Percentiles rank a stretch among this genome's conserved stretches.
These are phyloP conservation scores for Colletotrichum sp. DNA, from an alignment of 2,329 filamentous ascomycete species.

Conservation along the genomic window DNA sequence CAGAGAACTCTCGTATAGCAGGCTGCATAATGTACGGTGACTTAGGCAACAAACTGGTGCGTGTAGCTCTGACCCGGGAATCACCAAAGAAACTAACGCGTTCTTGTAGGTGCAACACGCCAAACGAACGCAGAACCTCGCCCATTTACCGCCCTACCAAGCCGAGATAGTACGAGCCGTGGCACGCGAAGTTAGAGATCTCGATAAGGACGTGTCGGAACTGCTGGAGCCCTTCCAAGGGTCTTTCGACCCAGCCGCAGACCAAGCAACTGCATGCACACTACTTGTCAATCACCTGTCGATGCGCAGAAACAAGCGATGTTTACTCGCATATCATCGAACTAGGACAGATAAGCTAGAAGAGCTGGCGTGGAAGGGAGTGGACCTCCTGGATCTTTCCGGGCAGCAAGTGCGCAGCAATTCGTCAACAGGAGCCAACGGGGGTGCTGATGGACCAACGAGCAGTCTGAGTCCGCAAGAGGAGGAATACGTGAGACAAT, in stretches of 20 bases:
- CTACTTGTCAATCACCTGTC: constrained; percentile 92
- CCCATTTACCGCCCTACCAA: constrained; percentile 89
- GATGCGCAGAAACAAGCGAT: constrained; percentile 96
- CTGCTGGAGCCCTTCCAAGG: constrained; percentile 84
- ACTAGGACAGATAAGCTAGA: constrained; percentile 91
- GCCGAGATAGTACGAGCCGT: constrained; percentile 88
- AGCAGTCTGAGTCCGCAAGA: constrained; percentile 93
- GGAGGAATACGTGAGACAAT: constrained; percentile 93
- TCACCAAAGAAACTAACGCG: constrained; percentile 19
- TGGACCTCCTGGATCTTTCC: constrained; percentile 77
- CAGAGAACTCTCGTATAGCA: neutral
- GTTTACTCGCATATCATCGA: constrained; percentile 90
- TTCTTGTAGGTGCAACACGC: constrained; percentile 84
- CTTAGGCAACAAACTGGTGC: constrained; percentile 83
- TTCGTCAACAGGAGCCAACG: constrained; percentile 33
- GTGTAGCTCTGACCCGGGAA: neutral
- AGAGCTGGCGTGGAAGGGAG: constrained; percentile 89
- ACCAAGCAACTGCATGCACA: constrained; percentile 85
- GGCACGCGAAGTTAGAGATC: constrained; percentile 88
- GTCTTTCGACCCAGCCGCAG: constrained; percentile 82
- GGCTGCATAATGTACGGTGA: constrained; percentile 80
- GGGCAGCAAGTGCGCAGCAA: constrained; percentile 58
- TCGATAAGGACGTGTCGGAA: constrained; percentile 83
- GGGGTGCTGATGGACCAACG: constrained; percentile 53
- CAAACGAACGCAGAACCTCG: constrained; percentile 88